Percentiles rank a stretch among this genome's conserved stretches.
These are phyloP conservation scores for Mortierella sp. DNA, from an alignment of 371 early-diverging fungal genomes.

Conservation along the genomic window DNA sequence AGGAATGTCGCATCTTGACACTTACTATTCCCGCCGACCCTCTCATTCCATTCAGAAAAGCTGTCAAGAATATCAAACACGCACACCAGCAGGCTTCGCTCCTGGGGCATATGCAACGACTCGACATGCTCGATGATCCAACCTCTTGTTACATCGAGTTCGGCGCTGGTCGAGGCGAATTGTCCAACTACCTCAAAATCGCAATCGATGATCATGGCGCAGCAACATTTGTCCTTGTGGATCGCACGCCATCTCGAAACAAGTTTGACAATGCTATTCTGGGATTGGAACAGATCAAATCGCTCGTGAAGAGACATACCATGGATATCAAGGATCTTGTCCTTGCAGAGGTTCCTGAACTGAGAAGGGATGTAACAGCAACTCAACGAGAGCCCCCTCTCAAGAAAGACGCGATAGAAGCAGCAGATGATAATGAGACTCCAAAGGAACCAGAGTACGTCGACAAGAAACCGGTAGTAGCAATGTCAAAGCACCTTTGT, in stretches of 20 bases:
- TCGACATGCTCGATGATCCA: conserved; percentile 67
- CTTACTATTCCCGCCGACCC: not conserved
- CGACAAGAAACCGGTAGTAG: conserved; percentile 65
- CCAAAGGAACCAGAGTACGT: conserved; percentile 28
- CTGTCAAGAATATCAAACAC: conserved; percentile 67
- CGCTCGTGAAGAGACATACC: conserved; percentile 69
- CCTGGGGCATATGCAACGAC: conserved; percentile 77
- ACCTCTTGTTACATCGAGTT: conserved; percentile 79
- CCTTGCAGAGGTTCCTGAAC: conserved; percentile 47
- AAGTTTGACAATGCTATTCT: conserved; percentile 61
- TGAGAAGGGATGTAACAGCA: conserved; percentile 44
- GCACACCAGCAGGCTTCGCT: conserved; percentile 83
- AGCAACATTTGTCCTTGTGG: conserved; percentile 75
- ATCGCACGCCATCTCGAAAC: conserved; percentile 80
- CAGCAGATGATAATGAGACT: not conserved
- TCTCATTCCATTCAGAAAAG: conserved; percentile 31
- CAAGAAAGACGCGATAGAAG: conserved; percentile 11
- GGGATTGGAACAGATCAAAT: conserved; percentile 40
- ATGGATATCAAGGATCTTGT: conserved; percentile 90
- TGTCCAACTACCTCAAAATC: conserved; percentile 66
- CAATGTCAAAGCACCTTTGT: conserved; percentile 90
- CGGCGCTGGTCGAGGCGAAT: conserved; percentile 83
- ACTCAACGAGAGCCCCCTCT: conserved; percentile 29
- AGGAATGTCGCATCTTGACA: too few relatives aligned
- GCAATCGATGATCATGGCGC: conserved; percentile 71